Conservation (phyloP, 1,139 yeast genomes). For the Suhomyces terraborum region DNA sequence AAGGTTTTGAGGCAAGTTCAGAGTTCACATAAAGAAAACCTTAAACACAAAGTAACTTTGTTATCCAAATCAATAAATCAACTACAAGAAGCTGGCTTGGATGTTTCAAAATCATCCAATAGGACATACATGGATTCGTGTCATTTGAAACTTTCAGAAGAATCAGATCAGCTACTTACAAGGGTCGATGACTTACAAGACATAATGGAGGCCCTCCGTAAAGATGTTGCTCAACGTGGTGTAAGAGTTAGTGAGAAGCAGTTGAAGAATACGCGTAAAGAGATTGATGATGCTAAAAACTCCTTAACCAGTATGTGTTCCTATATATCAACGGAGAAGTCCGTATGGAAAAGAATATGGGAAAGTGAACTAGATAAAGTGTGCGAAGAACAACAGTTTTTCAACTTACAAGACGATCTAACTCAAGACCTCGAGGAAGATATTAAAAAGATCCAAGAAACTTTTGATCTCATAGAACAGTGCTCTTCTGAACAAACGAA, state of each 20-base stretch:
- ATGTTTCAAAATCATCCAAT: slow-evolving; percentile 49
- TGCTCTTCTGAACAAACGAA: slow-evolving; percentile 76
- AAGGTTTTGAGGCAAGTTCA: slow-evolving; percentile 66
- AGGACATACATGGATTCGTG: slow-evolving; percentile 78
- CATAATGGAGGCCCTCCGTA: slow-evolving; percentile 81
- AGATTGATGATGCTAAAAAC: slow-evolving; percentile 60
- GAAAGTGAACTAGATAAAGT: slow-evolving; percentile 86
- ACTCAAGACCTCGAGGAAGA: slow-evolving; percentile 81
- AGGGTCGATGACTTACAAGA: slow-evolving; percentile 92
- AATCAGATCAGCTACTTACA: slow-evolving; percentile 72
- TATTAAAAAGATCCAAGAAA: slow-evolving; percentile 74
- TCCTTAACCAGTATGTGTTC: slow-evolving; percentile 53
- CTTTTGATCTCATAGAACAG: slow-evolving; percentile 76
- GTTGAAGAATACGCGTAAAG: slow-evolving; percentile 64
- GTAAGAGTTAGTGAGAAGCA: slow-evolving; percentile 80
- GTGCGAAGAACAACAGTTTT: slow-evolving; percentile 91
- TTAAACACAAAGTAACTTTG: slow-evolving; percentile 46
- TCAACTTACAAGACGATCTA: slow-evolving; percentile 85
- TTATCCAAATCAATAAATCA: slow-evolving; percentile 51
- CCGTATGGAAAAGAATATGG: slow-evolving; percentile 92
- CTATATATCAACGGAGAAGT: slow-evolving; percentile 69
- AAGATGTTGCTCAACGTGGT: slow-evolving; percentile 92
- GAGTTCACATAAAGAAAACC: slow-evolving; percentile 40
- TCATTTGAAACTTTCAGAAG: slow-evolving; percentile 70
- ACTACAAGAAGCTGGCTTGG: slow-evolving; percentile 48